These are phyloP conservation scores for Tremella mesenterica DNA, from an alignment of 768 basidiomycete species.

Conservation along the genomic window DNA sequence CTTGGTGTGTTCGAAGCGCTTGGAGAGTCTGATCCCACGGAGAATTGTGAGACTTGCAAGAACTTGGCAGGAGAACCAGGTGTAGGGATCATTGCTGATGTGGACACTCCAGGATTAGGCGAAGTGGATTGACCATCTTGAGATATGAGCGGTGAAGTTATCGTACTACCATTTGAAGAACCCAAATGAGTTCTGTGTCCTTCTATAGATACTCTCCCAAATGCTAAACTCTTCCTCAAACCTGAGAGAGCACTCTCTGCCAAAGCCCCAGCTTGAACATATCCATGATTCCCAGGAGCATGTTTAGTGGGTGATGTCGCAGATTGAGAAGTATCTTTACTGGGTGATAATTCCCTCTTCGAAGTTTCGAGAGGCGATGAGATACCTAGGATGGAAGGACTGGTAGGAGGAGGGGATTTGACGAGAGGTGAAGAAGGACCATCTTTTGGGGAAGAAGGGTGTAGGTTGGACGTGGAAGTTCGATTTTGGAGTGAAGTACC, in stretches of 20 bases:
- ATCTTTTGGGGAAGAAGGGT: background rate
- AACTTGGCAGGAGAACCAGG: constrained; percentile 6
- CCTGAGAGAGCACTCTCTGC: constrained; percentile 33
- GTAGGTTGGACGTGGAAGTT: constrained; percentile 8
- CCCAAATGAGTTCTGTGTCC: too few species aligned
- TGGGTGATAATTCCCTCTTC: background rate
- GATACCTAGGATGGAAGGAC: too few species aligned
- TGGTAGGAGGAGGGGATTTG: background rate
- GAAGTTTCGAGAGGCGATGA: background rate
- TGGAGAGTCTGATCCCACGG: constrained; percentile 21
- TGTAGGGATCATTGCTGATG: constrained; percentile 1
- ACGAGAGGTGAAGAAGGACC: constrained; percentile 6
- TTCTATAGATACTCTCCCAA: constrained; percentile 7
- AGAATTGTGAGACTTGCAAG: constrained; percentile 2
- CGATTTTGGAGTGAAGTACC: constrained; percentile 28
- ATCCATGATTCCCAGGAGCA: constrained; percentile 1
- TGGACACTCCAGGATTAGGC: too few species aligned
- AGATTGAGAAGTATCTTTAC: background rate
- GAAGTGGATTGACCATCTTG: too few species aligned
- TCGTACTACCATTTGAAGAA: too few species aligned
- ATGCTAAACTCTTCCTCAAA: constrained; percentile 26
- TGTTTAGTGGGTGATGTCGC: constrained; percentile 3
- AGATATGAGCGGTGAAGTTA: too few species aligned
- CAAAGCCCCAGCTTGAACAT: constrained; percentile 11
- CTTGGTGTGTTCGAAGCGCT: constrained; percentile 16